A percentile compares a stretch with the other conserved stretches of the same genome.
phyloP scores from a whole-genome alignment of 805 yeast genomes.

The Spathaspora boniae region DNA sequence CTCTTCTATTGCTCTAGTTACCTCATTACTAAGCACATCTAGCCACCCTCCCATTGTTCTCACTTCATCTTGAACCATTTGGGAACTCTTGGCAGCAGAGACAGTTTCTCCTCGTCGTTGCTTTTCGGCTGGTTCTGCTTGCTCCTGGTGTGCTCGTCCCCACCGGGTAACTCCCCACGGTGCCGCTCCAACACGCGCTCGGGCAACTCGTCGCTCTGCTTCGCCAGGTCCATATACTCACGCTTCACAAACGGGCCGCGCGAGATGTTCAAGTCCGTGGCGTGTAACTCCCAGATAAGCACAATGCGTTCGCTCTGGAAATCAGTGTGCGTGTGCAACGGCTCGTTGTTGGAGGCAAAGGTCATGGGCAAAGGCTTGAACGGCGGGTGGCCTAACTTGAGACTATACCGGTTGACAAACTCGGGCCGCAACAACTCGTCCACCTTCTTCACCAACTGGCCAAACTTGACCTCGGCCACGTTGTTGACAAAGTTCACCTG shows the following conservation, averaged over 20 bases:
- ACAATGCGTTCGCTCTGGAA: conserved; percentile 29
- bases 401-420: conserved; percentile 25
- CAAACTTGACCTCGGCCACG: conserved; percentile 23
- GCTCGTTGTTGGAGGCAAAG: conserved; percentile 24
- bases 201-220: conserved; percentile 29
- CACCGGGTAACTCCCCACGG: conserved; percentile 32
- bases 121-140: conserved; percentile 1
- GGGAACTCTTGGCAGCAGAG: conserved; percentile 14
- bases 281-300: conserved; percentile 33
- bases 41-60: neutral
- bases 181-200: conserved; percentile 31
- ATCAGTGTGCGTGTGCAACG: conserved; percentile 24
- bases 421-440: conserved; percentile 28
- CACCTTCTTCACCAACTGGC: conserved; percentile 33
- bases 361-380: conserved; percentile 25
- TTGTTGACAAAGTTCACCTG: conserved; percentile 29
- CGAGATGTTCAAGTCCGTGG: conserved; percentile 6
- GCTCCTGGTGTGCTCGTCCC: conserved; percentile 7
- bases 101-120: neutral
- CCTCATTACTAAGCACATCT: no score
- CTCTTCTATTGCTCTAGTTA: no score
- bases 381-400: conserved; percentile 38
- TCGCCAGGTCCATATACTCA: conserved; percentile 14
- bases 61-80: conserved; percentile 23
- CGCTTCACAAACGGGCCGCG: conserved; percentile 27